Percentiles rank a stretch among this genome's conserved stretches.
Evolutionary conservation across 202 grass and related monocot species (phyloP).

Genomic region (Dendrocalamus latiflorus): DNA sequence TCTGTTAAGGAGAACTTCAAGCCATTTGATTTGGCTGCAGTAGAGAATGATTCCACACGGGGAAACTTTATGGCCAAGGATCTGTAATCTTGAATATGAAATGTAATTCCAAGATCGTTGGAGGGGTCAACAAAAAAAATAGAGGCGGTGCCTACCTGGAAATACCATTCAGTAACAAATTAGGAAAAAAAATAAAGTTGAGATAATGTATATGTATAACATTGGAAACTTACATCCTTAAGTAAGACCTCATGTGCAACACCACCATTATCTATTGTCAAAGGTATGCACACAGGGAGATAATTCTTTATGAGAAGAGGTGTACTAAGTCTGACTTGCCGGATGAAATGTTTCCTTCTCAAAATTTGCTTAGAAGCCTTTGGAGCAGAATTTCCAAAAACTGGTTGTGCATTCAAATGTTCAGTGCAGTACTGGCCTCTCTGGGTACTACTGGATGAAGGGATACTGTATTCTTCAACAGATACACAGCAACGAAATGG

Average conservation of each 20-base stretch:
- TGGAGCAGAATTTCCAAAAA: slow-evolving; percentile 23
- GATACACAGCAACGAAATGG: slow-evolving; percentile 96
- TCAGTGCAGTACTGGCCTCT: slow-evolving; percentile 37
- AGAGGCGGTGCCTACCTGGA: slow-evolving; percentile 65
- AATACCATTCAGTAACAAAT: slow-evolving; percentile 31
- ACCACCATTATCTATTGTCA: slow-evolving; percentile 81
- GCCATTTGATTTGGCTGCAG: slow-evolving; percentile 58
- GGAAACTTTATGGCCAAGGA: slow-evolving; percentile 64
- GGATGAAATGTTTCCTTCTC: slow-evolving; percentile 60
- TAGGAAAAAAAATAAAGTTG: slow-evolving; percentile 20
- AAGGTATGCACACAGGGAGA: slow-evolving; percentile 71
- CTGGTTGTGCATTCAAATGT: slow-evolving; percentile 35
- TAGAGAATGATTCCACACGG: slow-evolving; percentile 77
- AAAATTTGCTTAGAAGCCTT: slow-evolving; percentile 44
- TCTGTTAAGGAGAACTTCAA: slow-evolving; percentile 68
- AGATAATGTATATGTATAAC: slow-evolving; percentile 26
- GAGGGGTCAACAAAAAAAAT: slow-evolving; percentile 83
- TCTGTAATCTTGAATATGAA: slow-evolving; percentile 69
- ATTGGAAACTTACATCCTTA: slow-evolving; percentile 65
- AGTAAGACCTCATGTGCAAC: slow-evolving; percentile 55
- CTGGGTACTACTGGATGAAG: slow-evolving; percentile 39
- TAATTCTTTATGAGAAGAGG: slow-evolving; percentile 90
- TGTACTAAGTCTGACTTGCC: slow-evolving; percentile 71
- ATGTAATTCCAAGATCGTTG: slow-evolving; percentile 82
- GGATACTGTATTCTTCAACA: slow-evolving; percentile 74